Percentiles rank a stretch among this genome's conserved stretches.
phyloP scores from a whole-genome alignment of 306 rosid species.

The Aeschynomene evenia region DNA sequence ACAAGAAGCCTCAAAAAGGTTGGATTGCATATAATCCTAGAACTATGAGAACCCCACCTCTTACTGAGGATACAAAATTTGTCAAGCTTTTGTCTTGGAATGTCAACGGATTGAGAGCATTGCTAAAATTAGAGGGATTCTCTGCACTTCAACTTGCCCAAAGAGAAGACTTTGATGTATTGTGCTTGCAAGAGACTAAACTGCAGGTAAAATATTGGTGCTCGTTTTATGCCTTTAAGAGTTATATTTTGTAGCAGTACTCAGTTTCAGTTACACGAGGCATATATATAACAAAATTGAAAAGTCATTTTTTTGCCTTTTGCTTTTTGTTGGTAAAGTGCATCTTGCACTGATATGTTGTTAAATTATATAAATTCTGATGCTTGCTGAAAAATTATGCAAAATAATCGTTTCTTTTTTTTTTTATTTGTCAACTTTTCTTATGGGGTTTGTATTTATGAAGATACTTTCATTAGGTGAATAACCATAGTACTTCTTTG shows the following conservation, averaged over 20 bases:
- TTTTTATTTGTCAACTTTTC: background rate
- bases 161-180: conserved; percentile 83
- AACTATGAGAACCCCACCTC: conserved; percentile 71
- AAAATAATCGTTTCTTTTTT: conserved; percentile 7
- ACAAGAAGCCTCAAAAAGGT: conserved; percentile 90
- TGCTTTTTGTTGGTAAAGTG: background rate
- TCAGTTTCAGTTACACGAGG: background rate
- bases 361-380: conserved; percentile 11
- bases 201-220: conserved; percentile 61
- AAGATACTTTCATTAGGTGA: background rate
- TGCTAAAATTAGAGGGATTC: conserved; percentile 73
- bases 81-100: conserved; percentile 90
- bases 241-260: background rate
- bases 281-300: background rate
- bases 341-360: background rate
- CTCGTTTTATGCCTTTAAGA: conserved; percentile 9
- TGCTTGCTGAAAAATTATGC: conserved; percentile 6
- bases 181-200: conserved; percentile 98
- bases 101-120: conserved; percentile 92
- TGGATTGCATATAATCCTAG: conserved; percentile 93
- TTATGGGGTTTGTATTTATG: background rate
- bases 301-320: background rate
- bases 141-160: conserved; percentile 75
- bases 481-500: background rate
- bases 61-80: conserved; percentile 56